phyloP scores from a whole-genome alignment of 495 filamentous ascomycete species.

The Xylaria telfairii region DNA sequence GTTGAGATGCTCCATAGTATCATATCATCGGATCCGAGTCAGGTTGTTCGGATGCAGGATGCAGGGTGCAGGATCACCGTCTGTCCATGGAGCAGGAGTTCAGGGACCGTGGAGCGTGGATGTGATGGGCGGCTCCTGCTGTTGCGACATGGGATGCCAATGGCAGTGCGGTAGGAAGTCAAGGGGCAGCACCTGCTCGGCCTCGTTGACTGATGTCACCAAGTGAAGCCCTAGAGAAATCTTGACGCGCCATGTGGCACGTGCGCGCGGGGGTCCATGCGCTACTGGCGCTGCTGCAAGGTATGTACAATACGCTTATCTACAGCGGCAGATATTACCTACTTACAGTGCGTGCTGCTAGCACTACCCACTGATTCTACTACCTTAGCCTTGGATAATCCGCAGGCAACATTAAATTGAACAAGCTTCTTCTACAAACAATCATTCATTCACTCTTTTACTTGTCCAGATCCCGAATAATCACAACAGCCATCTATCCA shows the following conservation, averaged over 20 bases:
- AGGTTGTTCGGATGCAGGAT: background rate
- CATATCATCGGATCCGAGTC: constrained; percentile 38
- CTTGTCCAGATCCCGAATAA: background rate
- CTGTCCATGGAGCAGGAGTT: constrained; percentile 17
- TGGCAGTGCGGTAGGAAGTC: too few species aligned
- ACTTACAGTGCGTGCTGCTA: too few species aligned
- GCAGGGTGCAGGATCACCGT: constrained; percentile 7
- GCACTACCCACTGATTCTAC: too few species aligned
- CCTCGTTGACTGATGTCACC: constrained; percentile 24
- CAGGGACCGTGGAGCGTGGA: background rate
- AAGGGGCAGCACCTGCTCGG: background rate
- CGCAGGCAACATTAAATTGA: too few species aligned
- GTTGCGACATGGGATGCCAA: constrained; percentile 17
- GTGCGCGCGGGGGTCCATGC: constrained; percentile 4
- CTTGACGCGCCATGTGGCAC: constrained; percentile 17
- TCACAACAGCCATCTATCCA: background rate
- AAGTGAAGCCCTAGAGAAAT: constrained; percentile 1
- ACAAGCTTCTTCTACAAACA: too few species aligned
- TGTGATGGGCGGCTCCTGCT: constrained; percentile 6
- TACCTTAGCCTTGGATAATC: too few species aligned
- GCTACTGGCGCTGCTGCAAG: constrained; percentile 3
- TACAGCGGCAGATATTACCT: background rate
- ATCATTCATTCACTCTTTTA: too few species aligned
- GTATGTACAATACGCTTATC: background rate
- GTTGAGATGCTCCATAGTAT: constrained; percentile 56